Conservation (phyloP, 1,139 yeast genomes). For the Candida dubliniensis region DNA sequence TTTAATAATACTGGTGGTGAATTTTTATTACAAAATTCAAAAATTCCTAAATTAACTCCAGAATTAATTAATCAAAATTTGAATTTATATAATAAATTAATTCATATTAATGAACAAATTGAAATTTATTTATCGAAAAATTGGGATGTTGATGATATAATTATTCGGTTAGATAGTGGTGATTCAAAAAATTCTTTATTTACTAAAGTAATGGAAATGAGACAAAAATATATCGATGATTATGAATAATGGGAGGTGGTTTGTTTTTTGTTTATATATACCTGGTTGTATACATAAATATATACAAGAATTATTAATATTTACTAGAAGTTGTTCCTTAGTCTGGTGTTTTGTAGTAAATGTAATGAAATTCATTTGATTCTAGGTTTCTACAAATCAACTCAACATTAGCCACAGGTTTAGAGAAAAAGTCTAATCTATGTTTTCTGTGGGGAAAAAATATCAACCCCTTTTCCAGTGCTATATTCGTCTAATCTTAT, state of each 20-base stretch:
- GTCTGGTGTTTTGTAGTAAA: too few relatives aligned
- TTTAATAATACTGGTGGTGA: constrained; percentile 40
- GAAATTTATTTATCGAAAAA: constrained; percentile 34
- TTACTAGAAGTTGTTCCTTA: too few relatives aligned
- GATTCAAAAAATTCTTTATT: constrained; percentile 7
- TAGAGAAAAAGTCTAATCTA: too few relatives aligned
- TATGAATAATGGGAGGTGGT: constrained; percentile 21
- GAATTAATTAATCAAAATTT: constrained; percentile 24
- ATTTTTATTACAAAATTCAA: constrained; percentile 40
- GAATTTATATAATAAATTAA: constrained; percentile 24
- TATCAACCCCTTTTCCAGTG: too few relatives aligned
- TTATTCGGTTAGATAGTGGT: constrained; percentile 29
- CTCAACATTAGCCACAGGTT: too few relatives aligned
- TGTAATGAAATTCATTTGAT: too few relatives aligned
- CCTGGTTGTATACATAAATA: too few relatives aligned
- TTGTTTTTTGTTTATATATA: not conserved
- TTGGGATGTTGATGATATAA: constrained; percentile 45
- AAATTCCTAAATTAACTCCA: constrained; percentile 40
- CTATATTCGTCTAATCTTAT: too few relatives aligned
- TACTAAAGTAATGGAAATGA: constrained; percentile 20
- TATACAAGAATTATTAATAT: too few relatives aligned
- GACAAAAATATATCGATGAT: constrained; percentile 29
- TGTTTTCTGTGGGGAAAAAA: too few relatives aligned
- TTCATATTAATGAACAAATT: constrained; percentile 26
- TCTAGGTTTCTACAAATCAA: too few relatives aligned